phyloP scores from a whole-genome alignment of 371 early-diverging fungal genomes.

The Saksenaea vasiformis region DNA sequence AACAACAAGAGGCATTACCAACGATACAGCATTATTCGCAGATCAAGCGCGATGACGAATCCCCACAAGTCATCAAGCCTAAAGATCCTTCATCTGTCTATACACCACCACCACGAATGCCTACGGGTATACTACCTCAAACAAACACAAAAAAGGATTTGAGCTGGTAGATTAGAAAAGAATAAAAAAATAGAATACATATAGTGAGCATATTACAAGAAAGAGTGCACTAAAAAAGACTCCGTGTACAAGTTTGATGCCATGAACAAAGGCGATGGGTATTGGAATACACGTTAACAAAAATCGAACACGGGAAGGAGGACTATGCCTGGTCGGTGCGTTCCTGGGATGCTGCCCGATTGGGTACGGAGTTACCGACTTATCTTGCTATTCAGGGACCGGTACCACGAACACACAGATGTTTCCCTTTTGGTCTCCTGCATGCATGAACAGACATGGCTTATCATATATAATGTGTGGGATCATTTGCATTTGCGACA shows the following conservation, averaged over 20 bases:
- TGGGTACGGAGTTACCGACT: too few relatives aligned
- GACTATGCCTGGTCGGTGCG: too few relatives aligned
- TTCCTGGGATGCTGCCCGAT: too few relatives aligned
- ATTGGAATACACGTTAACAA: too few relatives aligned
- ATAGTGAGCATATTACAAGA: background rate
- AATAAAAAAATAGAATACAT: background rate
- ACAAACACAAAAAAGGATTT: conserved; percentile 31
- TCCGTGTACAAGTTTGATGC: background rate
- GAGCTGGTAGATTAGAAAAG: conserved; percentile 29
- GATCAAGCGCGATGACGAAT: conserved; percentile 40
- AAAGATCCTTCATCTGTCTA: conserved; percentile 38
- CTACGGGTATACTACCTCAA: conserved; percentile 30
- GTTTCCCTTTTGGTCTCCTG: too few relatives aligned
- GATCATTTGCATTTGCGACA: too few relatives aligned
- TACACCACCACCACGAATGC: conserved; percentile 48
- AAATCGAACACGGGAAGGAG: too few relatives aligned
- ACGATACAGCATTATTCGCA: conserved; percentile 44
- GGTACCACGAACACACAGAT: too few relatives aligned
- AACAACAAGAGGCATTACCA: conserved; percentile 6
- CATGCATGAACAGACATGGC: too few relatives aligned
- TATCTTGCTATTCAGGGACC: too few relatives aligned
- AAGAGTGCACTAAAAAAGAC: background rate
- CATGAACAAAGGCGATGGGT: too few relatives aligned
- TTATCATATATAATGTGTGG: too few relatives aligned
- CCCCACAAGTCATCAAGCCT: conserved; percentile 31